Conservation (phyloP, 495 filamentous ascomycete genomes). For the Aspergillus indologenus region DNA sequence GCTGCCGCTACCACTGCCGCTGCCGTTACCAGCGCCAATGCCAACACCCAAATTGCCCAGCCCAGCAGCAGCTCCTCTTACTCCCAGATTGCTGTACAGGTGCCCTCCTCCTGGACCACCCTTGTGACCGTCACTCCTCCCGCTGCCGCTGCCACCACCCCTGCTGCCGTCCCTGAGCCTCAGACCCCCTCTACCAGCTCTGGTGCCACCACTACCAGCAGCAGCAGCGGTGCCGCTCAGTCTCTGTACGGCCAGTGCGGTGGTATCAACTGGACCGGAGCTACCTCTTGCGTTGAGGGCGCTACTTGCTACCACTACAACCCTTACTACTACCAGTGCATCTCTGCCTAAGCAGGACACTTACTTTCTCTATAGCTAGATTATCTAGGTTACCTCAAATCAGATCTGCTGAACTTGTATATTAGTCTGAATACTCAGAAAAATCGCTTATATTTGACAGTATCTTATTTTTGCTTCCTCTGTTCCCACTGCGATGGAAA, state of each 20-base stretch:
- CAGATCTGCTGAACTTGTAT: background rate
- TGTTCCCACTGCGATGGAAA: too few species aligned
- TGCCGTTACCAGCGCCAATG: background rate
- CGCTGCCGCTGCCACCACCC: background rate
- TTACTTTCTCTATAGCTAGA: too few species aligned
- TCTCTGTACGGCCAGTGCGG: slow-evolving; percentile 26
- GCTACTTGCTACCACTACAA: slow-evolving; percentile 38
- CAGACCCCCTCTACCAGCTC: slow-evolving; percentile 3
- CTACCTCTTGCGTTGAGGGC: slow-evolving; percentile 39
- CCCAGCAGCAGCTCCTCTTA: slow-evolving; percentile 5
- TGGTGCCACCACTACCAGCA: slow-evolving; percentile 18
- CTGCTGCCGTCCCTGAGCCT: background rate
- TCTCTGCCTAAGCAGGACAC: slow-evolving; percentile 5
- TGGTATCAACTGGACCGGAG: slow-evolving; percentile 19
- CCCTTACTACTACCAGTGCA: slow-evolving; percentile 47
- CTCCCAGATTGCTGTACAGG: slow-evolving; percentile 5
- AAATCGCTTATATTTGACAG: too few species aligned
- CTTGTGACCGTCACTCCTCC: slow-evolving; percentile 5
- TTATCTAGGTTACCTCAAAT: too few species aligned
- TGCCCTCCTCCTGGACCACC: slow-evolving; percentile 9
- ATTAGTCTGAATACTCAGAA: too few species aligned
- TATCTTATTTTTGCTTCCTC: too few species aligned
- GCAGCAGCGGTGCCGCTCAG: slow-evolving; percentile 41
- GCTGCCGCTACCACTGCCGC: slow-evolving; percentile 6
- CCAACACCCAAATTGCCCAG: slow-evolving; percentile 1